Evolutionary conservation across 2,329 filamentous ascomycete species (phyloP).

Genomic region (Apiospora koreana): DNA sequence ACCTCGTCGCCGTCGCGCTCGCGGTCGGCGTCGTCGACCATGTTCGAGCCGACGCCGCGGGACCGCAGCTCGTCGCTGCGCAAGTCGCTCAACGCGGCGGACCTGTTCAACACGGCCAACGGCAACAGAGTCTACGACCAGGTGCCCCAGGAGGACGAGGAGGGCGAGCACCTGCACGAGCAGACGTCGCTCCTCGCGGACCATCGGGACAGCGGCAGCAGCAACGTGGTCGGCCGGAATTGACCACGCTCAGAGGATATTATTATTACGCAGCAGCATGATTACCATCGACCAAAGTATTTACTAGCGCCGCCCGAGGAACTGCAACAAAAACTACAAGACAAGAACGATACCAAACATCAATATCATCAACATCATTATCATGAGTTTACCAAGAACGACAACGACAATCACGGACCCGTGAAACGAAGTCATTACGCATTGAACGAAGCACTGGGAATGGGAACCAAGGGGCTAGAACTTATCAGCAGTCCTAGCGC

Average conservation of each 20-base stretch:
- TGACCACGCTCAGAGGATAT: slow-evolving; percentile 41
- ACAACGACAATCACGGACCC: background rate
- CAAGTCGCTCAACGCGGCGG: slow-evolving; percentile 8
- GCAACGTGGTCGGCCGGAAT: slow-evolving; percentile 22
- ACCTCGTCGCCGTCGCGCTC: slow-evolving; percentile 13
- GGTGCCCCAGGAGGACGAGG: slow-evolving; percentile 17
- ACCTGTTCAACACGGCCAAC: background rate
- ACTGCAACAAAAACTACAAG: background rate
- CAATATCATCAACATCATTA: background rate
- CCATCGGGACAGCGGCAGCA: slow-evolving; percentile 12
- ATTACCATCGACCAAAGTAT: background rate
- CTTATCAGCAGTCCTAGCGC: background rate
- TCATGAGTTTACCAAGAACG: background rate
- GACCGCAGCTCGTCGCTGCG: slow-evolving; percentile 19
- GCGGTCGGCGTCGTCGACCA: background rate
- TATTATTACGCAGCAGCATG: background rate
- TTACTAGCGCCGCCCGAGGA: background rate
- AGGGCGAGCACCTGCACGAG: slow-evolving; percentile 26
- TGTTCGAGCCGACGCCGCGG: background rate
- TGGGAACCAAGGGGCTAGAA: background rate
- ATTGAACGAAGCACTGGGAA: background rate
- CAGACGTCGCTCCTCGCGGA: slow-evolving; percentile 30
- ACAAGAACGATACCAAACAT: background rate
- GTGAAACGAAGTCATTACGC: slow-evolving; percentile 4
- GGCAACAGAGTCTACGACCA: background rate